Percentiles rank a stretch among this genome's conserved stretches.
Conservation (phyloP, 2,329 filamentous ascomycete species). For the Penicillium sp. region DNA sequence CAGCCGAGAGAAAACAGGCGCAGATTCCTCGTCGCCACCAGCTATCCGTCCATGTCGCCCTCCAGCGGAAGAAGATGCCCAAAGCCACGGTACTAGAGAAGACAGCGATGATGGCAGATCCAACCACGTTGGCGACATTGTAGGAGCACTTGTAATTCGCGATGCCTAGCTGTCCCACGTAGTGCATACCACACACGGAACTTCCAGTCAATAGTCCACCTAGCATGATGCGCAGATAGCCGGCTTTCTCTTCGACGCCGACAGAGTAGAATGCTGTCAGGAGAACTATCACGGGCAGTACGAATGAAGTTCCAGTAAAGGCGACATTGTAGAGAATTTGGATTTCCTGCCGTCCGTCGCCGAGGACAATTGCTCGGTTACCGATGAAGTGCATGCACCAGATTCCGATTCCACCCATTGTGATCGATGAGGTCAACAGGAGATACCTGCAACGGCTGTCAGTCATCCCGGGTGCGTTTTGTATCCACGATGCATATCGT, state of each 20-base stretch:
- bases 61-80: constrained; percentile 75
- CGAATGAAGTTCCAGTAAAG: constrained; percentile 76
- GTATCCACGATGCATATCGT: constrained; percentile 30
- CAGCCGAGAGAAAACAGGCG: constrained; percentile 69
- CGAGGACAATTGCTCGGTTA: constrained; percentile 76
- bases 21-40: constrained; percentile 75
- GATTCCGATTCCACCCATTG: constrained; percentile 74
- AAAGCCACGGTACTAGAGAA: constrained; percentile 71
- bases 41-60: constrained; percentile 74
- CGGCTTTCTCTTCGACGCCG: constrained; percentile 62
- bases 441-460: constrained; percentile 55
- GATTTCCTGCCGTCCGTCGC: constrained; percentile 61
- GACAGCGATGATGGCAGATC: constrained; percentile 72
- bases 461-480: background rate
- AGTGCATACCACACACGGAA: constrained; percentile 84
- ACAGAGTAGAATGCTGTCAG: constrained; percentile 72
- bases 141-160: constrained; percentile 74
- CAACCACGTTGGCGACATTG: constrained; percentile 62
- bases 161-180: constrained; percentile 82
- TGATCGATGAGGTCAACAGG: constrained; percentile 65
- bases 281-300: constrained; percentile 76
- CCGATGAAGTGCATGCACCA: constrained; percentile 86
- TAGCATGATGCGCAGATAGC: constrained; percentile 61
- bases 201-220: constrained; percentile 73
- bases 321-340: constrained; percentile 75